A percentile compares a stretch with the other conserved stretches of the same genome.
These are phyloP conservation scores for Venturia oleaginea DNA, from an alignment of 2,329 filamentous ascomycete genomes.

Conservation along the genomic window DNA sequence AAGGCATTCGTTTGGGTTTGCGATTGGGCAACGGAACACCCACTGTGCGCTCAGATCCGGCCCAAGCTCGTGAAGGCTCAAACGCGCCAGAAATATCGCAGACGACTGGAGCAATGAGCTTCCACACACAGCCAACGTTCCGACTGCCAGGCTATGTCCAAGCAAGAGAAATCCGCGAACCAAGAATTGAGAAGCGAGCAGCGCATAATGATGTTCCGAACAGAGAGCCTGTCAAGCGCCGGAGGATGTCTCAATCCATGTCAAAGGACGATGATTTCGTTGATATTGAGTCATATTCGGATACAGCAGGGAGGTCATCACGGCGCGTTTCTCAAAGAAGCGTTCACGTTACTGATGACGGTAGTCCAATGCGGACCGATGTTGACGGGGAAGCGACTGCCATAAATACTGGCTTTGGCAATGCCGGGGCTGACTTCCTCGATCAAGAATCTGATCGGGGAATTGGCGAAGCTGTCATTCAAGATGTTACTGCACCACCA, in stretches of 20 bases:
- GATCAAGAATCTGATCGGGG: background rate
- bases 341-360: background rate
- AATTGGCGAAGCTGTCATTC: background rate
- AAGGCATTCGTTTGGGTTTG: background rate
- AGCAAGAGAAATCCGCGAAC: background rate
- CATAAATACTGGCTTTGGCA: background rate
- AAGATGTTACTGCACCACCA: background rate
- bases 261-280: background rate
- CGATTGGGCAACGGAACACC: background rate
- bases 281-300: background rate
- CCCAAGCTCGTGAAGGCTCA: background rate
- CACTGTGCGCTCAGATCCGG: background rate
- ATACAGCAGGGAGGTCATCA: background rate
- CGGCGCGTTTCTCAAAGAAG: background rate
- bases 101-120: background rate
- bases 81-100: background rate
- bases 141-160: background rate
- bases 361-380: conserved; percentile 1
- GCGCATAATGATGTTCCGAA: background rate
- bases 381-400: background rate
- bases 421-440: background rate
- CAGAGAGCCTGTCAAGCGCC: background rate
- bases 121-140: background rate
- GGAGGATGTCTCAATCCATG: background rate
- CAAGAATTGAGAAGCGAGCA: background rate